Base-by-base conservation (phyloP, 352 stramenopile species). In the Phytophthora fragariaefolia region DNA sequence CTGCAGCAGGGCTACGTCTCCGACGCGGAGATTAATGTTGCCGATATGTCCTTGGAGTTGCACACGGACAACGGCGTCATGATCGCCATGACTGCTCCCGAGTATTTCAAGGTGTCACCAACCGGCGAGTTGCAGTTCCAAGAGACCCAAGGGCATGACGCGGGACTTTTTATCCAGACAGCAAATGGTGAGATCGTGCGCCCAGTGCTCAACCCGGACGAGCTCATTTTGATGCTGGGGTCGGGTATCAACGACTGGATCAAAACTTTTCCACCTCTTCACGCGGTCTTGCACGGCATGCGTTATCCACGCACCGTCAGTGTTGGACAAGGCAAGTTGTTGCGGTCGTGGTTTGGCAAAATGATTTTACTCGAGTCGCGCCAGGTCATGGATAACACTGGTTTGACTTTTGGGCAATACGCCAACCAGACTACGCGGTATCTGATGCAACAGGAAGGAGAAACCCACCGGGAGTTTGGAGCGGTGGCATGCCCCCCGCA, bases 211-310 rank as follows among this genome's bases (percentile, higher is more conserved):
- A 66, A 89, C 27, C 63, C 74, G 0, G 82, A 92, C 63, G 87
- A 95, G 50, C 75, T 95, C 32, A 75, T 95, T 67, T 74, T 95
- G 50, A 95, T 95, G 87, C 60, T 92, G 1, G 87, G 87, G 42
- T 85, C 83, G 38, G 87, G 83, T 2, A 88, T 90, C 51, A 75
- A 85, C 51, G 69, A 91, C 45, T 95, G 85, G 85, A 81, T 94
- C 56, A 52, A 76, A 58, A 90, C 85, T 22, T 77, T 51, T 7
- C 83, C 79, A 2, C 67, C 71, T 12, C 70, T 92, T 32, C 82
- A 74, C 13, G 72, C 85, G 0, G 87, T 95, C 53, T 65, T 84
- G 49, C 87, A 95, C 68, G 87, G 80, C 42, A 95, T 95, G 87
- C 74, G 77, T 4, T 90, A 87, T 55, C 83, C 83, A 15, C 78